A percentile compares a stretch with the other conserved stretches of the same genome.
phyloP scores from a whole-genome alignment of 306 rosid genomes.

The Vigna angularis region DNA sequence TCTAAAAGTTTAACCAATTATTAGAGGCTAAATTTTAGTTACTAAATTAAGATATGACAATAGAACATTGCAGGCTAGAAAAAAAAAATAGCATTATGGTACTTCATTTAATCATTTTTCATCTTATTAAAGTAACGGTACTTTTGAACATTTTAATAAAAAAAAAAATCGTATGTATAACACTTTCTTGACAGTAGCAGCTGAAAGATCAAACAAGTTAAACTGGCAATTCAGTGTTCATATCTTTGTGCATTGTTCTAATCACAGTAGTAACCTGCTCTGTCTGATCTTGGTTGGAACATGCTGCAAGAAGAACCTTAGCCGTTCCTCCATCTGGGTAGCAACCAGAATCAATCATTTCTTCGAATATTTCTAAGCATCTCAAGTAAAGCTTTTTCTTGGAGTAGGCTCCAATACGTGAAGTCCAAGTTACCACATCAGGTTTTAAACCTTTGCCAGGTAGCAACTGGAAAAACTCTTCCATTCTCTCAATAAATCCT shows the following conservation, averaged over 20 bases:
- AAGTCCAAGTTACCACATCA: conserved; percentile 96
- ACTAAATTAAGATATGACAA: no score
- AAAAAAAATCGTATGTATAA: neutral
- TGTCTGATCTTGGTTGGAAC: conserved; percentile 76
- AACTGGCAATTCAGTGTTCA: conserved; percentile 58
- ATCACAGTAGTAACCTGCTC: conserved; percentile 80
- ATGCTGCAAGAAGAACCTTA: conserved; percentile 81
- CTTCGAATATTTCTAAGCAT: conserved; percentile 89
- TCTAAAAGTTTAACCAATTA: no score
- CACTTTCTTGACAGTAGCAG: neutral
- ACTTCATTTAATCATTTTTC: neutral
- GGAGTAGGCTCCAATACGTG: conserved; percentile 87
- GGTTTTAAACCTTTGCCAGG: conserved; percentile 67
- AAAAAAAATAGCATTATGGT: no score
- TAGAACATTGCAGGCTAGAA: no score
- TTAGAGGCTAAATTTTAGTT: no score
- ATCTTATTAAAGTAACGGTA: neutral
- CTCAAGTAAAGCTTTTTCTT: conserved; percentile 76
- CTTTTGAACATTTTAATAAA: neutral
- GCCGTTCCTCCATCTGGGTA: conserved; percentile 94
- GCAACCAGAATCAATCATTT: conserved; percentile 92
- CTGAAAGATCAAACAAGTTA: conserved; percentile 35
- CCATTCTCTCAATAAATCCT: conserved; percentile 81
- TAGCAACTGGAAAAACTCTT: conserved; percentile 64
- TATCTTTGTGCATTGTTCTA: conserved; percentile 82